Evolutionary conservation across 2,329 filamentous ascomycete species (phyloP).

Genomic region (Neospermospora avenae): DNA sequence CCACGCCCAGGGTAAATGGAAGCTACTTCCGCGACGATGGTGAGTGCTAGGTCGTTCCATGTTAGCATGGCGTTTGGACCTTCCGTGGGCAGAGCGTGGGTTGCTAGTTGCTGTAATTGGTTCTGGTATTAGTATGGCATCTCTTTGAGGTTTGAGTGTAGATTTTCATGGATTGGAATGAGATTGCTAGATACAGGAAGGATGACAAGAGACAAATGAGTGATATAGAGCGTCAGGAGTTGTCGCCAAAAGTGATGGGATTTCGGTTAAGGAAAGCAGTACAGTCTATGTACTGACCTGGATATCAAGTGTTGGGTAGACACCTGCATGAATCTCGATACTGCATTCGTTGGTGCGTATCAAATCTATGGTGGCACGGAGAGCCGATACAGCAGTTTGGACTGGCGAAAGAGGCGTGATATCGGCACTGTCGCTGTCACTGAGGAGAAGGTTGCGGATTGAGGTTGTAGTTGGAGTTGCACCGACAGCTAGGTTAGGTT

Average conservation of each 20-base stretch:
- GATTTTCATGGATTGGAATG: no score
- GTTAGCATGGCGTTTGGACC: conserved; percentile 23
- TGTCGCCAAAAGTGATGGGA: no score
- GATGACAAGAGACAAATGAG: no score
- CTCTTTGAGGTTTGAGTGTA: no score
- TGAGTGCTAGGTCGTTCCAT: conserved; percentile 58
- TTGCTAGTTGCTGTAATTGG: conserved; percentile 76
- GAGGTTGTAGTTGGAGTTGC: conserved; percentile 72
- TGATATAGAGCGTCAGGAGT: no score
- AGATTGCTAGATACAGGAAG: no score
- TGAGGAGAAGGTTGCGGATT: conserved; percentile 53
- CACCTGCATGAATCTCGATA: conserved; percentile 72
- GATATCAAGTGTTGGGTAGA: conserved; percentile 72
- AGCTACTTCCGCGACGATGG: conserved; percentile 68
- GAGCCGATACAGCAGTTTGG: conserved; percentile 36
- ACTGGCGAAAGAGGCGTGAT: conserved; percentile 24
- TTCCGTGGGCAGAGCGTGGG: conserved; percentile 52
- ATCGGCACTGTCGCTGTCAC: neutral
- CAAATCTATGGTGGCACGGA: conserved; percentile 40
- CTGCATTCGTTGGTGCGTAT: conserved; percentile 40
- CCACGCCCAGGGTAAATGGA: conserved; percentile 63
- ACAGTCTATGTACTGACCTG: no score
- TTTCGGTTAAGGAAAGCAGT: no score
- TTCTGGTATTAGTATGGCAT: no score
- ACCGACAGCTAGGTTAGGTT: conserved; percentile 49